Conservation (phyloP, 2,329 filamentous ascomycete genomes). For the Madurella mycetomatis region DNA sequence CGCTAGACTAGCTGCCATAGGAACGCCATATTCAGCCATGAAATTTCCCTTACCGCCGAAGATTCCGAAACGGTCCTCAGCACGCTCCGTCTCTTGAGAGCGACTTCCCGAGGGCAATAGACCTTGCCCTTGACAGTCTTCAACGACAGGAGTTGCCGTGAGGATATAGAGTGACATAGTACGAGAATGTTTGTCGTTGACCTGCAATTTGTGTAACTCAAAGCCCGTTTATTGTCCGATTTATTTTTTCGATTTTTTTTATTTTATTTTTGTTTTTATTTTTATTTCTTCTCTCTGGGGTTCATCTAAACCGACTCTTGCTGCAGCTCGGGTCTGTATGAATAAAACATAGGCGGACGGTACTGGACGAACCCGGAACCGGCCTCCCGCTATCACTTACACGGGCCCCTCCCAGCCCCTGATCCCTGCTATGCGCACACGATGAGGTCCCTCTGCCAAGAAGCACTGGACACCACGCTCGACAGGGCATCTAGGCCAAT, state of each 20-base stretch:
- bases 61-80: not conserved
- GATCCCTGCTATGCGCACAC: slow-evolving; percentile 12
- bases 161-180: not conserved
- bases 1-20: not conserved
- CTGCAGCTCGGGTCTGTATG: not conserved
- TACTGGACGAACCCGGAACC: slow-evolving; percentile 14
- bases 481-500: slow-evolving; percentile 16
- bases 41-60: slow-evolving; percentile 23
- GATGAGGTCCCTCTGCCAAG: slow-evolving; percentile 16
- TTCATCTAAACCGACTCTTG: not conserved
- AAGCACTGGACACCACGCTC: slow-evolving; percentile 11
- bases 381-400: slow-evolving; percentile 18
- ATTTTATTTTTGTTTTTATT: too few species aligned
- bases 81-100: not conserved
- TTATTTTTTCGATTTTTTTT: not conserved
- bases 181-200: not conserved
- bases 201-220: not conserved
- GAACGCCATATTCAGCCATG: slow-evolving; percentile 5
- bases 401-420: slow-evolving; percentile 11
- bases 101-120: not conserved
- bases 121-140: not conserved
- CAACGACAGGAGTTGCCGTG: not conserved
- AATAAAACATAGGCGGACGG: not conserved
- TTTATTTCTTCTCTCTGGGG: too few species aligned
- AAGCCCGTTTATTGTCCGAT: not conserved